A percentile compares a stretch with the other conserved stretches of the same genome.
Evolutionary conservation across 495 filamentous ascomycete species (phyloP).

Genomic region (Penicillium mononematosum): DNA sequence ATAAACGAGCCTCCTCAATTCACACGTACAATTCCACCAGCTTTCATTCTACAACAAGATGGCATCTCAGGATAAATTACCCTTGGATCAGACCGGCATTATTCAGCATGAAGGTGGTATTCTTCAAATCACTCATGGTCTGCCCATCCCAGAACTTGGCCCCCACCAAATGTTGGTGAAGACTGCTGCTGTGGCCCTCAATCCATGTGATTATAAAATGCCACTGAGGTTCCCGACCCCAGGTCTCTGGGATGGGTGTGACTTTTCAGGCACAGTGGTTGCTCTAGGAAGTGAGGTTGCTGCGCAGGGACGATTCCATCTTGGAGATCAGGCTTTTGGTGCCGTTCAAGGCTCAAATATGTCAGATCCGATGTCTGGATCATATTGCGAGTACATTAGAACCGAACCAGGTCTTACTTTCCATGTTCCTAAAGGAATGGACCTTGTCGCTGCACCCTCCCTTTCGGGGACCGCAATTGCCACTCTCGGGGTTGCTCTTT

Average conservation of each 20-base stretch:
- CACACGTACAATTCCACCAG: neutral
- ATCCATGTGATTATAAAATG: constrained; percentile 49
- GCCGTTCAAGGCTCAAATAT: constrained; percentile 37
- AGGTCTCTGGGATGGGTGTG: constrained; percentile 41
- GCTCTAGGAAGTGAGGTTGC: constrained; percentile 23
- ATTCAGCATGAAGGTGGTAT: constrained; percentile 24
- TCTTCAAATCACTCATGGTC: constrained; percentile 17
- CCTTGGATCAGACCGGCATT: constrained; percentile 20
- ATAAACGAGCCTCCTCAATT: neutral
- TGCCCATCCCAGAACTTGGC: constrained; percentile 23
- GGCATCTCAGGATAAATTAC: neutral
- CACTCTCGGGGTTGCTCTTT: constrained; percentile 28
- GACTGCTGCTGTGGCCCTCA: constrained; percentile 43
- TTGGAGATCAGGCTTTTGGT: constrained; percentile 35
- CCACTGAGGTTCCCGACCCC: constrained; percentile 29
- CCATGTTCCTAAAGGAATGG: constrained; percentile 17
- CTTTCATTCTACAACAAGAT: neutral
- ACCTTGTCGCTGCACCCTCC: constrained; percentile 11
- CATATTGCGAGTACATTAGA: constrained; percentile 37
- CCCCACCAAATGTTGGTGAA: constrained; percentile 30
- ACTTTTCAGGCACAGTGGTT: constrained; percentile 45
- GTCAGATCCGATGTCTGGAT: constrained; percentile 30
- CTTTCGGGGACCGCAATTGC: constrained; percentile 29
- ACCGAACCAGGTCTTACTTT: constrained; percentile 26
- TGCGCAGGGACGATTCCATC: constrained; percentile 18